Conservation (phyloP, 139 green algal genomes). For the Klebsormidium nitens region DNA sequence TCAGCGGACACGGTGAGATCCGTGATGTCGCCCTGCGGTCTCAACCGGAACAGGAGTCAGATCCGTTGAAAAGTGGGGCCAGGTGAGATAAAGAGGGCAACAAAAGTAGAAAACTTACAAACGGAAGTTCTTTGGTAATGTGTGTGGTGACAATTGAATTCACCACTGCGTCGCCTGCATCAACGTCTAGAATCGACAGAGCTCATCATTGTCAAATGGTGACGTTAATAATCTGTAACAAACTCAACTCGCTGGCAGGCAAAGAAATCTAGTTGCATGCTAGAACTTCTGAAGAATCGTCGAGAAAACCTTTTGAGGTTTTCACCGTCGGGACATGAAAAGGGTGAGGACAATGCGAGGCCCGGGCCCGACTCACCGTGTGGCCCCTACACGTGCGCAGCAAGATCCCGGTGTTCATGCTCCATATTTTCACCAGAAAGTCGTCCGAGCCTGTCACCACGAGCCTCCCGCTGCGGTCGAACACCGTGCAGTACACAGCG, state of each 20-base stretch:
- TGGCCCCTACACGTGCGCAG: constrained; percentile 38
- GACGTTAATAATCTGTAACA: neutral
- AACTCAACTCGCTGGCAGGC: too few species aligned
- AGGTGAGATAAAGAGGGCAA: neutral
- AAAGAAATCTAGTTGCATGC: too few species aligned
- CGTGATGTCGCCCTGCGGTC: constrained; percentile 48
- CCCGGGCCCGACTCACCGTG: constrained; percentile 1
- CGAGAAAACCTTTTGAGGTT: too few species aligned
- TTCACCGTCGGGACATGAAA: too few species aligned
- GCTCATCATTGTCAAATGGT: neutral
- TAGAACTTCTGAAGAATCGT: too few species aligned
- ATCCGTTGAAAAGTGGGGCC: neutral
- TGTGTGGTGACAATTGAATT: neutral
- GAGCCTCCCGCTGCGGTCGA: constrained; percentile 21
- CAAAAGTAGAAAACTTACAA: neutral
- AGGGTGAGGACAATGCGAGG: neutral
- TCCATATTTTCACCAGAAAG: constrained; percentile 48
- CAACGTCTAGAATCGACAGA: neutral
- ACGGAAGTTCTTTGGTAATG: neutral
- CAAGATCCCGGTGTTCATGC: constrained; percentile 31
- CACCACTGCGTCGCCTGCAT: too few species aligned
- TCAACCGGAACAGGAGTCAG: neutral
- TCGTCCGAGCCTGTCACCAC: constrained; percentile 45
- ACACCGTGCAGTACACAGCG: constrained; percentile 43
- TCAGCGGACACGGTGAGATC: constrained; percentile 38